Base-by-base conservation (phyloP, 2,329 filamentous ascomycete genomes). In the Grosmannia clavigera region DNA sequence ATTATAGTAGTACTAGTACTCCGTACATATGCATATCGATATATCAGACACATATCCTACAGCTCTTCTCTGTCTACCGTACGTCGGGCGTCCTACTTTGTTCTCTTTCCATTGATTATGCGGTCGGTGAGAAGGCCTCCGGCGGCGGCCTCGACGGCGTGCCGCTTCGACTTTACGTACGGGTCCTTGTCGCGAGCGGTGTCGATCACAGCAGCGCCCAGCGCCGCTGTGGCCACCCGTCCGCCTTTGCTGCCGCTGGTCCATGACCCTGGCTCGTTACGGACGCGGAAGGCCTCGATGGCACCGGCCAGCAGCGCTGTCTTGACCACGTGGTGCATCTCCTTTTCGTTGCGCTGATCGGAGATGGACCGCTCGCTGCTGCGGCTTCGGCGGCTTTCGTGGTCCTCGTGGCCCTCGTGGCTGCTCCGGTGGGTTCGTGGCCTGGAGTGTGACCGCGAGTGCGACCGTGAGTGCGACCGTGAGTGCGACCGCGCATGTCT, bases 121-220 rank as follows among this genome's bases (percentile, higher is more conserved):
- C 65, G 61, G 46, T 67, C 66, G 3, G 61, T 55, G 55, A 65
- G 10, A 46, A 68, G 58, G 3, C 66, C 67, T 1, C 63, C 66
- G 31, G 67, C 43, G 1, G 65, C 60, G 3, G 66, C 60, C 60
- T 67, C 62, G 25, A 62, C 54, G 7, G 63, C 53, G 38, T 66
- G 64, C 12, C 62, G 58, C 52, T 63, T 72, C 4, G 58, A 14
- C 57, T 67, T 63, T 7, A 58, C 60, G 25, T 58, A 35, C 2
- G 33, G 50, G 27, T 60, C 52, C 46, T 61, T 61, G 19, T 62
- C 56, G 3, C 58, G 56, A 10, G 60, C 64, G 29, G 60, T 57
- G 56, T 66, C 64, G 10, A 62, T 59, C 11, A 61, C 65, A 5
- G 62, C 65, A 1, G 65, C 64, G 1, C 62, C 61, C 31, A 66